Percentiles rank a stretch among this genome's conserved stretches.
Conservation (phyloP, 805 yeast genomes). For the Scheffersomyces stipitis region DNA sequence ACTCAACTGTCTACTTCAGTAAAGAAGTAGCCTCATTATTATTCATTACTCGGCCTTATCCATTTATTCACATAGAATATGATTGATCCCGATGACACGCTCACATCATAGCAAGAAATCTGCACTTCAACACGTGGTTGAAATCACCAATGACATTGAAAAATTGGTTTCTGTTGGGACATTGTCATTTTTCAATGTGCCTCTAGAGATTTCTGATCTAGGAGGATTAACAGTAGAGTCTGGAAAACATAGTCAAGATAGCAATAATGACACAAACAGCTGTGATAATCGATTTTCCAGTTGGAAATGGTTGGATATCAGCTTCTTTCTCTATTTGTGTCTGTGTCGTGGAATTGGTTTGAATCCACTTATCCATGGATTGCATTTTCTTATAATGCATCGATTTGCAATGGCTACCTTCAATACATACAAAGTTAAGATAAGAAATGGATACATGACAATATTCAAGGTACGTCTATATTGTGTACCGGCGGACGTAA, state of each 20-base stretch:
- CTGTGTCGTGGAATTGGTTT: conserved; percentile 6
- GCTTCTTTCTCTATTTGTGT: conserved; percentile 26
- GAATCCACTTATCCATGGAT: conserved; percentile 28
- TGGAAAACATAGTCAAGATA: conserved; percentile 21
- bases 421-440: conserved; percentile 12
- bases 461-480: conserved; percentile 46
- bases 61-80: too few species aligned
- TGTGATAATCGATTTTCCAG: too few species aligned
- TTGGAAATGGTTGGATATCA: conserved; percentile 61
- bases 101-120: too few species aligned
- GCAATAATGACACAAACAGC: conserved; percentile 7
- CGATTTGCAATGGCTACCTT: conserved; percentile 48
- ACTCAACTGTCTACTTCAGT: too few species aligned
- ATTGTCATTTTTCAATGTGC: conserved; percentile 43
- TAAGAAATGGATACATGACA: conserved; percentile 10
- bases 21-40: too few species aligned
- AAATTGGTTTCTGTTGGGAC: conserved; percentile 50
- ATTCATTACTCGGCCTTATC: too few species aligned
- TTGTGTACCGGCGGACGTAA: conserved; percentile 45
- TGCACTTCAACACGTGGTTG: conserved; percentile 10
- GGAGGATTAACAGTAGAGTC: conserved; percentile 28
- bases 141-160: conserved; percentile 39
- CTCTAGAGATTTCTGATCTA: conserved; percentile 34
- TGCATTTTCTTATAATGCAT: conserved; percentile 44
- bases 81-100: too few species aligned